Conservation (phyloP, 768 basidiomycete species). For the Thelephora aurantiotincta region DNA sequence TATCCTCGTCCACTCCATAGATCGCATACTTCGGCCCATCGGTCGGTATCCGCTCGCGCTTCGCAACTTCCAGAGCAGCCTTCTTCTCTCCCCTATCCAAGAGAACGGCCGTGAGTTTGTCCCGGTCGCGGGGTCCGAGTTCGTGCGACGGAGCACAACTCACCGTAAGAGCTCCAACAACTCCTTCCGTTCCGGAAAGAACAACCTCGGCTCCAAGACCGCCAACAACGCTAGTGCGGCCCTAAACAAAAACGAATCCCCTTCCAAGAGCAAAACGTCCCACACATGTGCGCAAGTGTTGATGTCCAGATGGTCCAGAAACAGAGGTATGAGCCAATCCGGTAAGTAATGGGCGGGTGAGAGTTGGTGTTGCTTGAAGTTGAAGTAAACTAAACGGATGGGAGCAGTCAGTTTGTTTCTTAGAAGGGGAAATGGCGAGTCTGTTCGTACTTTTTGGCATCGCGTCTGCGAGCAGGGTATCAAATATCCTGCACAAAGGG, state of each 20-base stretch:
- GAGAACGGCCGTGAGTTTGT: too few relatives aligned
- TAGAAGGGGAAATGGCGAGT: slow-evolving; percentile 10
- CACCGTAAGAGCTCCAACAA: slow-evolving; percentile 68
- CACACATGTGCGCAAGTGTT: slow-evolving; percentile 83
- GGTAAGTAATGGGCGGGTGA: slow-evolving; percentile 74
- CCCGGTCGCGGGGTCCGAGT: background rate
- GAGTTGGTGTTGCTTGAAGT: slow-evolving; percentile 88
- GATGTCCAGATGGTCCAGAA: slow-evolving; percentile 78
- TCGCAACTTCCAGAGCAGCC: slow-evolving; percentile 72
- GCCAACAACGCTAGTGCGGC: slow-evolving; percentile 72
- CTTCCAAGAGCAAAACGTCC: slow-evolving; percentile 80
- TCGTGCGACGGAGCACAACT: slow-evolving; percentile 14
- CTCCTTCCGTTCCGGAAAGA: slow-evolving; percentile 76
- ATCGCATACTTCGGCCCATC: slow-evolving; percentile 74
- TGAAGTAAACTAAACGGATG: slow-evolving; percentile 63
- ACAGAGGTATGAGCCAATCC: slow-evolving; percentile 72
- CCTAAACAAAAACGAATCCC: slow-evolving; percentile 82
- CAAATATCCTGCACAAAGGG: slow-evolving; percentile 56
- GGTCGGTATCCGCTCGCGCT: slow-evolving; percentile 45
- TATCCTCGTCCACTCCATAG: slow-evolving; percentile 77
- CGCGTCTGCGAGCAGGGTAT: slow-evolving; percentile 79
- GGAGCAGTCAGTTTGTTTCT: background rate
- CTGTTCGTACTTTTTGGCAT: slow-evolving; percentile 71
- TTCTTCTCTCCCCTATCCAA: slow-evolving; percentile 80
- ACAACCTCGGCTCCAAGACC: slow-evolving; percentile 72